Percentiles rank a stretch among this genome's conserved stretches.
These are phyloP conservation scores for Pseudopediastrum boryanum DNA, from an alignment of 139 green algal genomes.

Conservation along the genomic window DNA sequence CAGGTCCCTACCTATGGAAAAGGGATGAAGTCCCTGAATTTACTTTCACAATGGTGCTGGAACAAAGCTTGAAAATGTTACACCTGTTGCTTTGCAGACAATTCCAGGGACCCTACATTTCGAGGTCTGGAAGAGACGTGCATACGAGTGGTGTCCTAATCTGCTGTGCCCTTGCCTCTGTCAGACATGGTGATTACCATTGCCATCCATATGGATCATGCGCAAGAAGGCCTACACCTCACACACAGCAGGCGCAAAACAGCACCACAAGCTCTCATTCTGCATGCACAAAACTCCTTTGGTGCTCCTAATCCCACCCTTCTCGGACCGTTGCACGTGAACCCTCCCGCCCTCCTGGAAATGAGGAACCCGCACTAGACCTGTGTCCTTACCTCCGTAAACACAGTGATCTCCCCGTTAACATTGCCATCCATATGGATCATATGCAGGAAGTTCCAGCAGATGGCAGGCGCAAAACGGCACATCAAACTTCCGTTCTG, in stretches of 20 bases:
- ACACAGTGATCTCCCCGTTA: constrained; percentile 52
- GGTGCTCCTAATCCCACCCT: too few species aligned
- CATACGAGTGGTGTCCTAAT: too few species aligned
- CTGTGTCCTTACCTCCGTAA: constrained; percentile 48
- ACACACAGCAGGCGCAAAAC: constrained; percentile 91
- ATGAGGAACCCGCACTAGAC: too few species aligned
- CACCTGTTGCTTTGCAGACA: too few species aligned
- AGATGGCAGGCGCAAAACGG: constrained; percentile 91
- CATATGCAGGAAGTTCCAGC: constrained; percentile 94
- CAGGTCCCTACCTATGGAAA: too few species aligned
- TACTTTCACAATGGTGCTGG: too few species aligned
- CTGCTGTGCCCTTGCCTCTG: constrained; percentile 26
- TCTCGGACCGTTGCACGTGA: too few species aligned
- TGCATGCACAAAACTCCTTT: constrained; percentile 44
- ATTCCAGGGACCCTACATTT: too few species aligned
- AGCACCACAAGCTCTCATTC: constrained; percentile 79
- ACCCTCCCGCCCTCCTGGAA: too few species aligned
- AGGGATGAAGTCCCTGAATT: too few species aligned
- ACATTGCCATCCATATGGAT: constrained; percentile 60
- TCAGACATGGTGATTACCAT: constrained; percentile 32
- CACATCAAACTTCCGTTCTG: constrained; percentile 80
- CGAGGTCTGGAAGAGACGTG: too few species aligned
- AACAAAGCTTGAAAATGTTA: too few species aligned
- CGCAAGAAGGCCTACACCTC: constrained; percentile 97
- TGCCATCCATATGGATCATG: constrained; percentile 69